Percentiles rank a stretch among this genome's conserved stretches.
Evolutionary conservation across 352 stramenopile genomes (phyloP).

Genomic region (Pythium grandisporangium): DNA sequence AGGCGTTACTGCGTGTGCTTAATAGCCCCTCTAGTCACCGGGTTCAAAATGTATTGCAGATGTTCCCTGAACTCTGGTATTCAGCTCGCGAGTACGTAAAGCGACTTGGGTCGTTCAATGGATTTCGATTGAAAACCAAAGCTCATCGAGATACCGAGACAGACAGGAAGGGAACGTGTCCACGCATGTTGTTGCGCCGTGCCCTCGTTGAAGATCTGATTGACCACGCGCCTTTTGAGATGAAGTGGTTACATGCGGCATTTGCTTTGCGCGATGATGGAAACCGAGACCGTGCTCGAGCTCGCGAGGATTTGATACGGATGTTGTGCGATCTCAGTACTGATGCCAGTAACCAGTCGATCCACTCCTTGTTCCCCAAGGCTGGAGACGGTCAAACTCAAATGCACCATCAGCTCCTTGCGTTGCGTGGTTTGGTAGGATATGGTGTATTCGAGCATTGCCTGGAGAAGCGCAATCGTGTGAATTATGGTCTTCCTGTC

Average conservation of each 20-base stretch:
- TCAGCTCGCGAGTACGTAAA: constrained; percentile 19
- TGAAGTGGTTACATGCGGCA: constrained; percentile 43
- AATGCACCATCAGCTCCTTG: constrained; percentile 59
- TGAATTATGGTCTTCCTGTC: constrained; percentile 65
- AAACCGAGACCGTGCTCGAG: constrained; percentile 5
- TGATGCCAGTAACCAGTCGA: too few relatives aligned
- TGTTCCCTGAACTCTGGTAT: constrained; percentile 21
- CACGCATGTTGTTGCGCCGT: constrained; percentile 15
- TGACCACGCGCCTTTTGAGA: constrained; percentile 35
- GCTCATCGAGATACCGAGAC: too few relatives aligned
- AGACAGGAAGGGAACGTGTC: constrained; percentile 8
- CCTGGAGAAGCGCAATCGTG: constrained; percentile 77
- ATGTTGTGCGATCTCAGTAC: background rate
- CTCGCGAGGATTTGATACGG: constrained; percentile 6
- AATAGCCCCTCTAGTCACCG: constrained; percentile 1
- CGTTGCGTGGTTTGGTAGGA: constrained; percentile 63
- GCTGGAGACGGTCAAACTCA: too few relatives aligned
- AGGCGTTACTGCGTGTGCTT: constrained; percentile 32
- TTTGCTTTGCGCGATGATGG: constrained; percentile 1
- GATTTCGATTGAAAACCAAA: constrained; percentile 24
- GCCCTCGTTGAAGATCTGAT: constrained; percentile 59
- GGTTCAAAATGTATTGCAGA: constrained; percentile 24
- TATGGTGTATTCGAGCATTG: constrained; percentile 74
- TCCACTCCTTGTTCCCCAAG: too few relatives aligned
- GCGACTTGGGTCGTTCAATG: constrained; percentile 28